Evolutionary conservation across 2,329 filamentous ascomycete species (phyloP), one percentile per base, ranked within the genome.

Genomic region (Corynespora cassiicola): DNA sequence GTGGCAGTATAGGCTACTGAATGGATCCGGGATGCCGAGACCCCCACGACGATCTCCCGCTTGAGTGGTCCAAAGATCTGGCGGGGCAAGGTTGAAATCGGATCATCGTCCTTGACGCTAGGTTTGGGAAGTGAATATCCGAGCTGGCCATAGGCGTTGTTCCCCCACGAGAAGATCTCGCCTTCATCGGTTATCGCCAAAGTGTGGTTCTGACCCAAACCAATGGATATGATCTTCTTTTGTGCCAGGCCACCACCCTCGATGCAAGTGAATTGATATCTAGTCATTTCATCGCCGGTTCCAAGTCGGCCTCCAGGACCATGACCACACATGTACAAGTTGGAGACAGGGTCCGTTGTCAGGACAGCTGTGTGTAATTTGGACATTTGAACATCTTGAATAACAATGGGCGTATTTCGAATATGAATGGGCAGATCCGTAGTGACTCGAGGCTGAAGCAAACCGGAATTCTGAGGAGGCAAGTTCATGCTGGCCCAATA

Each of bases 111-210:
- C 36, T 82, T 80, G 51, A 82, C 78, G 7, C 75, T 68, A 2
- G 85, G 79, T 47, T 77, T 76, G 2, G 90, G 89, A 11, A 96
- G 74, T 12, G 79, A 73, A 64, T 96, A 97, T 5, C 94, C 94
- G 10, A 99, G 77, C 63, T 97, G 92, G 1, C 86, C 90, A 61
- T 82, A 85, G 6, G 79, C 84, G 57, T 96, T 97, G 50, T 86
- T 88, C 6, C 94, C 94, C 94, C 94, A 99, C 2, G 90, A 94
- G 75, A 89, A 96, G 5, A 96, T 81, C 52, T 95, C 89, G n/a
- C 94, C 92, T 36, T 85, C 79, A n/a, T 84, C 84, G 3, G 88
- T 87, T 5, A 97, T 75, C 1, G 90, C 92, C 64, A 99, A 77
- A 3, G 87, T 88, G 64, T 99, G 94, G 52, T 96, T 94, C 61